Percentiles rank a stretch among this genome's conserved stretches.
phyloP scores from a whole-genome alignment of 2,329 filamentous ascomycete genomes.

The Pleomassaria siparia region DNA sequence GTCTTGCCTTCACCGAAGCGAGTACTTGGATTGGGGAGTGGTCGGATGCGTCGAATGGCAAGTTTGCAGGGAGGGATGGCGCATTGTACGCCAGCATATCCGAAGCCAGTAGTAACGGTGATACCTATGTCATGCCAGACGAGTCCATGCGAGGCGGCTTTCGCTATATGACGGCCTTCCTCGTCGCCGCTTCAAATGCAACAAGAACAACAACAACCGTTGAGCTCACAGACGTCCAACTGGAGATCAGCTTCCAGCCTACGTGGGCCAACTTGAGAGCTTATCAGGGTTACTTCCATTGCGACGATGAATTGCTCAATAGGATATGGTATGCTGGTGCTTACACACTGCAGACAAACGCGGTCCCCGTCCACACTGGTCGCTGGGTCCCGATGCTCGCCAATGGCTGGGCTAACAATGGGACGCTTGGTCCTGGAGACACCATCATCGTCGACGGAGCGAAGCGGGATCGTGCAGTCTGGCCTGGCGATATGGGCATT shows the following conservation, averaged over 20 bases:
- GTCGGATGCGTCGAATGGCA: conserved; percentile 47
- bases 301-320: conserved; percentile 38
- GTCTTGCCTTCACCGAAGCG: conserved; percentile 47
- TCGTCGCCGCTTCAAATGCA: too few relatives aligned
- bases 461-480: conserved; percentile 47
- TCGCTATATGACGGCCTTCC: conserved; percentile 54
- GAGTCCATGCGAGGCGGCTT: conserved; percentile 54
- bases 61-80: conserved; percentile 44
- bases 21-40: conserved; percentile 48
- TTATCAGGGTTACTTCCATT: conserved; percentile 42
- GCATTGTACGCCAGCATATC: conserved; percentile 50
- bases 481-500: conserved; percentile 55
- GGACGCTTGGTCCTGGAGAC: conserved; percentile 38
- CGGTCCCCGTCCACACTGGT: conserved; percentile 43
- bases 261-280: conserved; percentile 50
- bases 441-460: conserved; percentile 44
- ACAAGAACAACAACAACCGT: conserved; percentile 40
- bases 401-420: conserved; percentile 45
- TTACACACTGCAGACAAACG: conserved; percentile 55
- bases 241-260: conserved; percentile 53
- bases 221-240: conserved; percentile 40
- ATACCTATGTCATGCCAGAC: conserved; percentile 48
- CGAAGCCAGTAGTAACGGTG: conserved; percentile 30
- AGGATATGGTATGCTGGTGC: conserved; percentile 55
- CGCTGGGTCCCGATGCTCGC: conserved; percentile 35